These are phyloP conservation scores for Vigna mungo DNA, from an alignment of 306 rosid genomes.

Conservation along the genomic window DNA sequence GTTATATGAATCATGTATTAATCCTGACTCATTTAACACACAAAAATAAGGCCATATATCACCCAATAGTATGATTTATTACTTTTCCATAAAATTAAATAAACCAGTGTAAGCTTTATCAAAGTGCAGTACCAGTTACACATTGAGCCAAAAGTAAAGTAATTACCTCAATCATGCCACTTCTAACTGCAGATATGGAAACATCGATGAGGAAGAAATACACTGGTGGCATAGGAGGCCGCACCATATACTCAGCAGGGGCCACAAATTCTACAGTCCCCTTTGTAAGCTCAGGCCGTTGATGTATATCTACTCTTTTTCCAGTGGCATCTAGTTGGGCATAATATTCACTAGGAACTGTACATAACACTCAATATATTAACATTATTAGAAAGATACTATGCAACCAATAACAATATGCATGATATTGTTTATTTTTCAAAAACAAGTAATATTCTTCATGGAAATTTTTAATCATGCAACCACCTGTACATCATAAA, in stretches of 20 bases:
- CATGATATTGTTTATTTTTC: slow-evolving; percentile 11
- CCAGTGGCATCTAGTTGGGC: slow-evolving; percentile 94
- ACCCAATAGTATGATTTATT: slow-evolving; percentile 12
- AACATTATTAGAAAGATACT: slow-evolving; percentile 32
- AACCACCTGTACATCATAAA: background rate
- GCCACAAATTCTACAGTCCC: slow-evolving; percentile 99
- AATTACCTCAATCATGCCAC: slow-evolving; percentile 98
- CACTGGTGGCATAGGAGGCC: slow-evolving; percentile 99
- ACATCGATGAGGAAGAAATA: slow-evolving; percentile 97
- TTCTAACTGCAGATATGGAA: slow-evolving; percentile 91
- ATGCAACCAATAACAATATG: slow-evolving; percentile 27
- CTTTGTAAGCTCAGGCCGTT: slow-evolving; percentile 86
- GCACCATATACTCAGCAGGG: slow-evolving; percentile 99
- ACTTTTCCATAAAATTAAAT: background rate
- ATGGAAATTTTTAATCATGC: slow-evolving; percentile 19
- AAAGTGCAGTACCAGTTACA: slow-evolving; percentile 20
- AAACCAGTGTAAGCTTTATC: background rate
- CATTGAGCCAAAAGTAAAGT: slow-evolving; percentile 15
- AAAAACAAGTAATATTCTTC: slow-evolving; percentile 33
- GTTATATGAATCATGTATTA: slow-evolving; percentile 34
- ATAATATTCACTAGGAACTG: slow-evolving; percentile 96
- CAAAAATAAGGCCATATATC: slow-evolving; percentile 26
- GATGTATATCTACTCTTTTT: slow-evolving; percentile 86
- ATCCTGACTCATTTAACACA: slow-evolving; percentile 8
- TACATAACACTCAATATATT: slow-evolving; percentile 34